These are phyloP conservation scores for Pseudozyma thailandica DNA, from an alignment of 1,284 basidiomycete species.

Conservation along the genomic window DNA sequence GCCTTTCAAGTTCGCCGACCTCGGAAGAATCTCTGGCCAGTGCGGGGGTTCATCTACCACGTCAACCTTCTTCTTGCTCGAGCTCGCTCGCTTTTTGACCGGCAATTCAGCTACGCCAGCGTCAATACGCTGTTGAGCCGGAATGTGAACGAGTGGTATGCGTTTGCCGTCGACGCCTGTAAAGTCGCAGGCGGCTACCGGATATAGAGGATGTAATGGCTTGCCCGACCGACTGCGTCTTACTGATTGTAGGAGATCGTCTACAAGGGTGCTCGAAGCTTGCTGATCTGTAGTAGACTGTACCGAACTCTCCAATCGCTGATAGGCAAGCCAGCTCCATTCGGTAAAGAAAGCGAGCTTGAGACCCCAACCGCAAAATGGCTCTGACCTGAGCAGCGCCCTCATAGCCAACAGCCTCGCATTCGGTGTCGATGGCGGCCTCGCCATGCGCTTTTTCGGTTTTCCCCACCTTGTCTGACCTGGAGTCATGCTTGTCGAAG, in stretches of 20 bases:
- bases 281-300: not conserved
- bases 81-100: conserved; percentile 20
- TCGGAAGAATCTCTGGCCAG: conserved; percentile 35
- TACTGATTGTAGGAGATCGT: not conserved
- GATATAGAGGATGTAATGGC: conserved; percentile 39
- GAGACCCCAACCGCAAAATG: conserved; percentile 63
- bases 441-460: conserved; percentile 20
- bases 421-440: conserved; percentile 48
- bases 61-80: conserved; percentile 19
- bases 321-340: conserved; percentile 51
- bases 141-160: conserved; percentile 10
- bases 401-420: conserved; percentile 64
- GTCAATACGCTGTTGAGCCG: conserved; percentile 24
- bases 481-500: conserved; percentile 38
- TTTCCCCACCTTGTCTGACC: conserved; percentile 29
- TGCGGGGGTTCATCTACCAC: conserved; percentile 4
- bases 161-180: conserved; percentile 55
- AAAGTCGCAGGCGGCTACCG: conserved; percentile 56
- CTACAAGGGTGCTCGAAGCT: not conserved
- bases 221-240: conserved; percentile 37
- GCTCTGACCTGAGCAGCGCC: conserved; percentile 60
- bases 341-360: conserved; percentile 62
- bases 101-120: conserved; percentile 25
- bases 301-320: conserved; percentile 16
- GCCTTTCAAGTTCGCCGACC: conserved; percentile 32